These are phyloP conservation scores for Schizothecium vesticola DNA, from an alignment of 495 filamentous ascomycete species.

Conservation along the genomic window DNA sequence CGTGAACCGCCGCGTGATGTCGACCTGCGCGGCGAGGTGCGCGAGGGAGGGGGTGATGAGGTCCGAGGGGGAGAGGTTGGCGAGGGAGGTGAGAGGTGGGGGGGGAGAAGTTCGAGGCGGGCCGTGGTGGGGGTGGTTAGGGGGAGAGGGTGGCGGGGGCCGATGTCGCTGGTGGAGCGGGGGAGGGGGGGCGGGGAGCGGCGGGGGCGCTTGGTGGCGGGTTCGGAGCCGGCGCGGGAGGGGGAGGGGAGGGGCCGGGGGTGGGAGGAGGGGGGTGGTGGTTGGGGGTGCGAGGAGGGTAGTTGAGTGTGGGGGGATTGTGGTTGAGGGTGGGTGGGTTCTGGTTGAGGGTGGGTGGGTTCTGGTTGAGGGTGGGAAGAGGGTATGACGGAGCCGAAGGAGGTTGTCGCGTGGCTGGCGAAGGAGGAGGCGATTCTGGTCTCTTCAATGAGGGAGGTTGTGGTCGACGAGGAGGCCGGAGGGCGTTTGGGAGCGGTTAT, in stretches of 20 bases:
- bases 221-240: slow-evolving; percentile 35
- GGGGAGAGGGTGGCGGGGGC: slow-evolving; percentile 20
- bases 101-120: slow-evolving; percentile 36
- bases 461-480: neutral
- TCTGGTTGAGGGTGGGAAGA: slow-evolving; percentile 28
- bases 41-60: slow-evolving; percentile 52
- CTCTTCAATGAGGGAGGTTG: slow-evolving; percentile 2
- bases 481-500: slow-evolving; percentile 1
- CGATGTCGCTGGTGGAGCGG: slow-evolving; percentile 35
- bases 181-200: slow-evolving; percentile 7
- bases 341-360: neutral
- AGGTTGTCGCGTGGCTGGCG: slow-evolving; percentile 6
- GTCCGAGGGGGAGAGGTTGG: slow-evolving; percentile 17
- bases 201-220: slow-evolving; percentile 26
- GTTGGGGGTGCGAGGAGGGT: neutral
- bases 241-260: slow-evolving; percentile 4
- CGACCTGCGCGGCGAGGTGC: slow-evolving; percentile 48
- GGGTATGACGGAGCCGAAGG: slow-evolving; percentile 32
- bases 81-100: slow-evolving; percentile 21
- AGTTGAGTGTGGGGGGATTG: neutral
- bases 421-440: neutral
- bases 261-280: neutral
- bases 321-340: neutral
- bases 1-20: slow-evolving; percentile 44
- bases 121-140: slow-evolving; percentile 4